phyloP scores from a whole-genome alignment of 1,284 basidiomycete species.

The Leccinum angustisporum region DNA sequence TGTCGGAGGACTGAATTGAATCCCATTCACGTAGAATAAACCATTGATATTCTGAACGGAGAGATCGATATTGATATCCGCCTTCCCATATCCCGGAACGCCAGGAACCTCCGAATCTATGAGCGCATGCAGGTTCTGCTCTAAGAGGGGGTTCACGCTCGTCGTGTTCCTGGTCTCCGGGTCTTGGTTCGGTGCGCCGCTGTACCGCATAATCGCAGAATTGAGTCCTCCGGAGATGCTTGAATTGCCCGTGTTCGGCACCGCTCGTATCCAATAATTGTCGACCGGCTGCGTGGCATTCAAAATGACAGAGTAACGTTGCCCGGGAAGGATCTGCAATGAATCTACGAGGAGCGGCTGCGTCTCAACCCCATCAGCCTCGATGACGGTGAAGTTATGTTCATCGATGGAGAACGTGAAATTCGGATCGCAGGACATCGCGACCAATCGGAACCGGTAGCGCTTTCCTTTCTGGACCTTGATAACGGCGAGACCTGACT shows the following conservation, averaged over 20 bases:
- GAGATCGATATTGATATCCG: conserved; percentile 32
- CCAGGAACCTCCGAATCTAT: conserved; percentile 36
- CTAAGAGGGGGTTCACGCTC: conserved; percentile 28
- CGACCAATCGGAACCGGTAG: conserved; percentile 46
- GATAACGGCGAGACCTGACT: conserved; percentile 24
- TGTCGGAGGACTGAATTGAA: conserved; percentile 28
- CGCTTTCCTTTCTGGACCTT: conserved; percentile 32
- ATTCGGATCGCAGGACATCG: conserved; percentile 41
- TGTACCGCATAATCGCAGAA: conserved; percentile 56
- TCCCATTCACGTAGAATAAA: conserved; percentile 23
- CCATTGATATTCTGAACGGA: conserved; percentile 15
- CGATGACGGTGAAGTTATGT: conserved; percentile 41
- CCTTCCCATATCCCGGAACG: conserved; percentile 28
- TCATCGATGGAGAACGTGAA: conserved; percentile 41
- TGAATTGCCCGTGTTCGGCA: conserved; percentile 15
- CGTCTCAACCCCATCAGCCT: conserved; percentile 38
- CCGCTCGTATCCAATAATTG: conserved; percentile 39
- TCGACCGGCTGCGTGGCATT: conserved; percentile 37
- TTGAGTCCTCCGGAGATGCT: conserved; percentile 41
- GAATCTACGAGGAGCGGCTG: conserved; percentile 34
- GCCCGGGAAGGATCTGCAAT: conserved; percentile 34
- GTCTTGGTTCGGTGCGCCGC: conserved; percentile 41
- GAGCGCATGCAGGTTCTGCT: conserved; percentile 37
- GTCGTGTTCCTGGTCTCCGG: conserved; percentile 37
- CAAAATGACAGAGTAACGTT: conserved; percentile 42